Conservation (phyloP, 1,284 basidiomycete genomes). For the Melampsora medusae region DNA sequence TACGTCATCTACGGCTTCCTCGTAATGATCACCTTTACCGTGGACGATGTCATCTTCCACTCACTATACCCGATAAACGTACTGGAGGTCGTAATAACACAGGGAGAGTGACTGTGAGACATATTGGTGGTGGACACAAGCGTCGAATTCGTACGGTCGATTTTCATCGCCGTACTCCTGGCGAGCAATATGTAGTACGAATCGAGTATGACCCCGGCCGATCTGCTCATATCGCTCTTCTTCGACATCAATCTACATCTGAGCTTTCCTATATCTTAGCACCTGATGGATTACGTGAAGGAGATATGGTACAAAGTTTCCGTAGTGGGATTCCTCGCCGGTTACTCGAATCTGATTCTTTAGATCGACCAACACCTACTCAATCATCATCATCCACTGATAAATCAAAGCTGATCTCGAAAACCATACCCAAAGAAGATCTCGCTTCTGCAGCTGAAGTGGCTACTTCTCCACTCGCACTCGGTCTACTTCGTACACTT, state of each 20-base stretch:
- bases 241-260: constrained; percentile 59
- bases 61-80: constrained; percentile 78
- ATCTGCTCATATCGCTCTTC: constrained; percentile 86
- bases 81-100: constrained; percentile 78
- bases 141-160: constrained; percentile 83
- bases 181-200: constrained; percentile 81
- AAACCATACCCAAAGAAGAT: neutral
- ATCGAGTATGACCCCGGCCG: constrained; percentile 96
- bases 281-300: constrained; percentile 80
- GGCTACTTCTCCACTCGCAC: constrained; percentile 60
- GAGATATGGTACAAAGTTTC: constrained; percentile 84
- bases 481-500: constrained; percentile 79
- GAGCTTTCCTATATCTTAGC: constrained; percentile 79
- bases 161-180: constrained; percentile 72
- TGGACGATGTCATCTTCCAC: constrained; percentile 75
- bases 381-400: neutral
- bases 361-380: constrained; percentile 23
- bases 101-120: constrained; percentile 84
- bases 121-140: constrained; percentile 85
- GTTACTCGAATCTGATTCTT: constrained; percentile 35
- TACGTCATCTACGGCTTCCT: constrained; percentile 81
- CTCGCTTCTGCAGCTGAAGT: constrained; percentile 31
- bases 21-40: constrained; percentile 77
- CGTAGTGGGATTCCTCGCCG: constrained; percentile 56
- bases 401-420: neutral